These are phyloP conservation scores for Albophoma yamanashiensis DNA, from an alignment of 2,329 filamentous ascomycete genomes.

Conservation along the genomic window DNA sequence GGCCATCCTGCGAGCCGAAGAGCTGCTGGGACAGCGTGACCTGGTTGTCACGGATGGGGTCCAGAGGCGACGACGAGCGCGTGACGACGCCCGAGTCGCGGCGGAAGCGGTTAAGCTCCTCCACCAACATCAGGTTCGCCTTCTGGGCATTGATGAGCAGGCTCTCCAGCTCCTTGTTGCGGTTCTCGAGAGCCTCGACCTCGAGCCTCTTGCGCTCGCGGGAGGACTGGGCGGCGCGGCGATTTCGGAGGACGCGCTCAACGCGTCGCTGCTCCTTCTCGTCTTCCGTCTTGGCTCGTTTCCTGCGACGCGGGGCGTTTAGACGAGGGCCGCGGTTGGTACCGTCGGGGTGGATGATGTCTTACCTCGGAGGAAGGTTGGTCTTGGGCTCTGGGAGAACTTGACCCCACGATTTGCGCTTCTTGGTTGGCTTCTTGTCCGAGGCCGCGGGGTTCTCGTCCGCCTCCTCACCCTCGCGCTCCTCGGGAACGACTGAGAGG, in stretches of 20 bases:
- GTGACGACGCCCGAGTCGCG: constrained; percentile 30
- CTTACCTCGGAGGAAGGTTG: constrained; percentile 79
- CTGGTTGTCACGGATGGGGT: constrained; percentile 32
- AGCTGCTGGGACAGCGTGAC: constrained; percentile 49
- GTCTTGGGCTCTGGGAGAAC: constrained; percentile 95
- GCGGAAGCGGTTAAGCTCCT: constrained; percentile 39
- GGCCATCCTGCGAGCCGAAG: constrained; percentile 37
- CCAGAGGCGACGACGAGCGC: constrained; percentile 29
- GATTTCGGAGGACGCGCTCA: constrained; percentile 92
- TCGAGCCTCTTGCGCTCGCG: constrained; percentile 83
- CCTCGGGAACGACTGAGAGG: constrained; percentile 13
- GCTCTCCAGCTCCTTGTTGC: constrained; percentile 60
- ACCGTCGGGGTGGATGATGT: background rate
- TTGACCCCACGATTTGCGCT: constrained; percentile 98
- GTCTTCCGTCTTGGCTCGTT: constrained; percentile 96
- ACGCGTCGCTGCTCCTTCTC: constrained; percentile 98
- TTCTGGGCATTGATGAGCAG: constrained; percentile 50
- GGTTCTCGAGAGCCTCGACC: constrained; percentile 73
- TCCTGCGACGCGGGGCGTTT: constrained; percentile 37
- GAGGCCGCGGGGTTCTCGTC: constrained; percentile 8
- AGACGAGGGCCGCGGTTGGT: background rate
- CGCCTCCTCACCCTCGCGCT: constrained; percentile 7
- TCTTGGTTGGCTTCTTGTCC: constrained; percentile 73
- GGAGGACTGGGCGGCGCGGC: constrained; percentile 91
- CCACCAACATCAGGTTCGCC: constrained; percentile 34